A percentile compares a stretch with the other conserved stretches of the same genome.
Evolutionary conservation across 805 yeast genomes (phyloP).

Genomic region (Candida ficus): DNA sequence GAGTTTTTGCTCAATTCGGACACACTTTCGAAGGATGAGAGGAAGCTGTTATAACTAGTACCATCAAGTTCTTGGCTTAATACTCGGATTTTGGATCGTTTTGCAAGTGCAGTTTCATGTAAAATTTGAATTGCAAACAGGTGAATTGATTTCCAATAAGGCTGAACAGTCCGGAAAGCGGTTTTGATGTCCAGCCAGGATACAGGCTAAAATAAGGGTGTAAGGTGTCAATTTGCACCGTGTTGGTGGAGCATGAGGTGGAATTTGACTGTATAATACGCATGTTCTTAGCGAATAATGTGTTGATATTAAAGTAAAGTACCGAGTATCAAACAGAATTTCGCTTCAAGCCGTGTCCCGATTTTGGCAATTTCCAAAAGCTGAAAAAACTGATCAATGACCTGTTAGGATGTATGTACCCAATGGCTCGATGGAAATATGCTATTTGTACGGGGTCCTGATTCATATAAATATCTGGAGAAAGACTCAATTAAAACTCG

Average conservation of each 20-base stretch:
- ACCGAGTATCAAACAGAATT: neutral
- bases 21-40: neutral
- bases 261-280: too few relatives aligned
- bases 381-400: neutral
- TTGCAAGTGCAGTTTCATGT: neutral
- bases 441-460: neutral
- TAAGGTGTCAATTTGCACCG: neutral
- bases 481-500: neutral
- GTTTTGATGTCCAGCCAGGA: neutral
- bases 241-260: too few relatives aligned
- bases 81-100: neutral
- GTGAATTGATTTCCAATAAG: neutral
- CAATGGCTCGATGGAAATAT: neutral
- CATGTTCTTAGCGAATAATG: too few relatives aligned
- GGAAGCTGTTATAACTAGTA: too few relatives aligned
- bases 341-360: neutral
- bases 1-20: neutral
- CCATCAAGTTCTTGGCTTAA: neutral
- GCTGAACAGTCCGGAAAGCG: neutral
- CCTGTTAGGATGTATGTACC: neutral
- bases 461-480: constrained; percentile 1
- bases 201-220: neutral
- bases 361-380: neutral
- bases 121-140: neutral
- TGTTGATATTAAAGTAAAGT: too few relatives aligned